Percentiles rank a stretch among this genome's conserved stretches.
Evolutionary conservation across 2,329 filamentous ascomycete species (phyloP).

Genomic region (Fusarium sp.): DNA sequence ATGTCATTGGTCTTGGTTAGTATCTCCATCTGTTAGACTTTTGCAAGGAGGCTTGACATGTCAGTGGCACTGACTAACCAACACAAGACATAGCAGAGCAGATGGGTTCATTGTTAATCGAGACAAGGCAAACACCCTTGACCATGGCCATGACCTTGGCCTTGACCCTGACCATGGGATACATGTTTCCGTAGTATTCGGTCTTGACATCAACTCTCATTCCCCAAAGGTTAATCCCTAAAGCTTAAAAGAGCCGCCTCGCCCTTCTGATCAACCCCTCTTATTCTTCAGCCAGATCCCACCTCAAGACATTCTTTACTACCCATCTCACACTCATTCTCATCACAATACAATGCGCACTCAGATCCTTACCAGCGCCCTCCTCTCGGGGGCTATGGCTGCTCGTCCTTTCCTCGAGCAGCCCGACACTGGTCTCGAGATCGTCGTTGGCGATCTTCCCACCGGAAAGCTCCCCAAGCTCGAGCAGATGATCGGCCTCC

Average conservation of each 20-base stretch:
- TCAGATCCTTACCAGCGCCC: slow-evolving; percentile 37
- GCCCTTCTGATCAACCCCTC: background rate
- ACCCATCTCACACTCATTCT: background rate
- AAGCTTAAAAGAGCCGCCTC: slow-evolving; percentile 34
- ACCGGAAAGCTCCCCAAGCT: slow-evolving; percentile 54
- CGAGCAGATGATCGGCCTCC: slow-evolving; percentile 57
- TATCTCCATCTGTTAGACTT: slow-evolving; percentile 9
- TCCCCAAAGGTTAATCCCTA: slow-evolving; percentile 15
- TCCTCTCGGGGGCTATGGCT: slow-evolving; percentile 50
- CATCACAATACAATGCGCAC: slow-evolving; percentile 36
- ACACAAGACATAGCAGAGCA: background rate
- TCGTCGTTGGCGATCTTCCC: slow-evolving; percentile 48
- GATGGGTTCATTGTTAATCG: background rate
- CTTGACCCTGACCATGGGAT: background rate
- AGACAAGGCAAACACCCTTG: background rate
- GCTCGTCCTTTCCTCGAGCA: slow-evolving; percentile 56
- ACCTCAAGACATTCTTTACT: slow-evolving; percentile 15
- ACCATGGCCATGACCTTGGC: background rate
- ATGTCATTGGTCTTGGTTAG: background rate
- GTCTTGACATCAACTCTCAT: background rate
- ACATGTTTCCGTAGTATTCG: slow-evolving; percentile 1
- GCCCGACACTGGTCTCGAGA: slow-evolving; percentile 57
- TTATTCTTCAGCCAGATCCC: background rate
- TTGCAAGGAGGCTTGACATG: slow-evolving; percentile 5
- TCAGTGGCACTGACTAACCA: background rate